A percentile compares a stretch with the other conserved stretches of the same genome.
Evolutionary conservation across 306 rosid species (phyloP).

Genomic region (Benincasa hispida): DNA sequence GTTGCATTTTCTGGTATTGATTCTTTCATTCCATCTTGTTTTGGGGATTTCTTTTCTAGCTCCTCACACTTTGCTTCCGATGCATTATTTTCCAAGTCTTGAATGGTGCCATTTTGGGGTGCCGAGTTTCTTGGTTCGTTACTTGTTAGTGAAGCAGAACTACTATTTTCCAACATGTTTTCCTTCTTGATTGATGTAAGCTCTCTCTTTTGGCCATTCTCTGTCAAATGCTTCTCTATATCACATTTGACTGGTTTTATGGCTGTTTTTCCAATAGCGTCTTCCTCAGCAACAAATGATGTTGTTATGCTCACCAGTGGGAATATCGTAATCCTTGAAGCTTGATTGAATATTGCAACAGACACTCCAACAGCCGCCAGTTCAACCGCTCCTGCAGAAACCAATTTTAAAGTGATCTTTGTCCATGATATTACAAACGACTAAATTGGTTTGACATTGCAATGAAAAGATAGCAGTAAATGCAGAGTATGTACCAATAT

Average conservation of each 20-base stretch:
- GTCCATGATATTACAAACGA: neutral
- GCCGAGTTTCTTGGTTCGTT: neutral
- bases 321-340: constrained; percentile 87
- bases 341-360: constrained; percentile 85
- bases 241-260: constrained; percentile 21
- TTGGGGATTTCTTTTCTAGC: neutral
- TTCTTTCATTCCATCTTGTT: neutral
- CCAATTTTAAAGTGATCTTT: neutral
- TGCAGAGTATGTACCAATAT: constrained; percentile 39
- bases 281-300: constrained; percentile 96
- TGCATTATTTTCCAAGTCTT: neutral
- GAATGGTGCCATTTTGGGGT: constrained; percentile 19
- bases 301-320: constrained; percentile 90
- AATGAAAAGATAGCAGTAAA: neutral
- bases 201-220: neutral
- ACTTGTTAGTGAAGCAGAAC: neutral
- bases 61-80: neutral
- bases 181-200: neutral
- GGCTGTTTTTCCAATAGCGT: constrained; percentile 31
- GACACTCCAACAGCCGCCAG: constrained; percentile 95
- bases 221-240: neutral
- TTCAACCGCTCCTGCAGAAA: constrained; percentile 65
- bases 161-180: neutral
- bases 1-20: neutral
- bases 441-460: neutral